Evolutionary conservation across 78 protist genomes (phyloP).

Genomic region (Planoprotostelium fungivorum): DNA sequence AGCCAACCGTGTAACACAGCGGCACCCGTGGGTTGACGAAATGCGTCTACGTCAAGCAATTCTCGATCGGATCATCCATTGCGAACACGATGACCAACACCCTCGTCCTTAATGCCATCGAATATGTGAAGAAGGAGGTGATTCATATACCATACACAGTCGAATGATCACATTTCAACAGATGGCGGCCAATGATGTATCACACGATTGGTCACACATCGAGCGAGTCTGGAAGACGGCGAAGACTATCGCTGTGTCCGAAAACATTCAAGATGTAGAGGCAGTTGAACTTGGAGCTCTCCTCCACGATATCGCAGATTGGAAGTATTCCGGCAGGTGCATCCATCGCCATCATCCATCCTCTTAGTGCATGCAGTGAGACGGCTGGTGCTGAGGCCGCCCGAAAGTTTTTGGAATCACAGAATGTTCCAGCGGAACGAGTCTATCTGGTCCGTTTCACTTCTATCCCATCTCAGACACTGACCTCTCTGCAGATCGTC

Average conservation of each 20-base stretch:
- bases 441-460: conserved; percentile 2
- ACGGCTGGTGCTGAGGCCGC: conserved; percentile 37
- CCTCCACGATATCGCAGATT: conserved; percentile 68
- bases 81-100: too few species aligned
- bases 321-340: conserved; percentile 39
- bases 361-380: conserved; percentile 1
- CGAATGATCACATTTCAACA: too few species aligned
- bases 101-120: too few species aligned
- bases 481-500: neutral
- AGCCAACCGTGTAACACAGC: too few species aligned
- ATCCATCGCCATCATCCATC: neutral
- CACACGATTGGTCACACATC: neutral
- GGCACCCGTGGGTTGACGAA: too few species aligned
- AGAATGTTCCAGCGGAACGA: conserved; percentile 18
- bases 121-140: too few species aligned
- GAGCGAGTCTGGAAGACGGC: neutral
- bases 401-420: conserved; percentile 1
- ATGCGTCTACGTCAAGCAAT: too few species aligned
- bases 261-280: conserved; percentile 17
- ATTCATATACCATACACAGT: too few species aligned
- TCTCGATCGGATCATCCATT: too few species aligned
- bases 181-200: neutral
- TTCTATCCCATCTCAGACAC: too few species aligned
- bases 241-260: neutral
- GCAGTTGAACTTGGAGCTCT: conserved; percentile 58